Percentiles rank a stretch among this genome's conserved stretches.
phyloP scores from a whole-genome alignment of 495 filamentous ascomycete genomes.

The Penicillium malachiteum region DNA sequence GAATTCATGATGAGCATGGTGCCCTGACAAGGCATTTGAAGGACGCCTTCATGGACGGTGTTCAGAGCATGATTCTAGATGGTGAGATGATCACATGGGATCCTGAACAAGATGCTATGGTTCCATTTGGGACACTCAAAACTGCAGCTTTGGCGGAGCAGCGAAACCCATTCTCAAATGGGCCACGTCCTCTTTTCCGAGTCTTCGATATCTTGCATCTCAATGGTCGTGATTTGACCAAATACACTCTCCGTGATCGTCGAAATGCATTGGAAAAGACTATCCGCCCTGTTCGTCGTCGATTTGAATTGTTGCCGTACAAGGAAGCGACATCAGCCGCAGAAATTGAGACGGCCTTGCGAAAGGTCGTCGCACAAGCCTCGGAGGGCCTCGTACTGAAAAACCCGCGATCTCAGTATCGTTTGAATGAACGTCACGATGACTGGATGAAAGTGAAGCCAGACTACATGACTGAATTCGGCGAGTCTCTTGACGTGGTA shows the following conservation, averaged over 20 bases:
- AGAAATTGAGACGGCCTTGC: slow-evolving; percentile 74
- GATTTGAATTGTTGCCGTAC: slow-evolving; percentile 83
- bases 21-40: slow-evolving; percentile 78
- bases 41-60: slow-evolving; percentile 72
- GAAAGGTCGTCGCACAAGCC: slow-evolving; percentile 80
- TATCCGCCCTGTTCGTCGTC: slow-evolving; percentile 63
- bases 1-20: slow-evolving; percentile 71
- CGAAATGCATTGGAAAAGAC: slow-evolving; percentile 68
- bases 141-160: slow-evolving; percentile 82
- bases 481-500: slow-evolving; percentile 86
- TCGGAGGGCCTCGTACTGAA: slow-evolving; percentile 93
- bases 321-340: slow-evolving; percentile 60
- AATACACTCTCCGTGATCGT: slow-evolving; percentile 80
- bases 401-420: slow-evolving; percentile 84
- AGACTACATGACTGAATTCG: slow-evolving; percentile 97
- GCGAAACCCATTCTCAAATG: slow-evolving; percentile 70
- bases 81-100: slow-evolving; percentile 99
- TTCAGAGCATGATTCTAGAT: slow-evolving; percentile 85
- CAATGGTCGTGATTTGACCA: slow-evolving; percentile 75
- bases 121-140: slow-evolving; percentile 91
- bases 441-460: slow-evolving; percentile 99
- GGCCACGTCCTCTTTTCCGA: slow-evolving; percentile 75
- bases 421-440: slow-evolving; percentile 87
- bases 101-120: slow-evolving; percentile 76
- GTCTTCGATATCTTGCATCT: slow-evolving; percentile 91